Evolutionary conservation across 1,284 basidiomycete genomes (phyloP), one percentile per base, ranked within the genome.

Genomic region (Ceratobasidium sp.): DNA sequence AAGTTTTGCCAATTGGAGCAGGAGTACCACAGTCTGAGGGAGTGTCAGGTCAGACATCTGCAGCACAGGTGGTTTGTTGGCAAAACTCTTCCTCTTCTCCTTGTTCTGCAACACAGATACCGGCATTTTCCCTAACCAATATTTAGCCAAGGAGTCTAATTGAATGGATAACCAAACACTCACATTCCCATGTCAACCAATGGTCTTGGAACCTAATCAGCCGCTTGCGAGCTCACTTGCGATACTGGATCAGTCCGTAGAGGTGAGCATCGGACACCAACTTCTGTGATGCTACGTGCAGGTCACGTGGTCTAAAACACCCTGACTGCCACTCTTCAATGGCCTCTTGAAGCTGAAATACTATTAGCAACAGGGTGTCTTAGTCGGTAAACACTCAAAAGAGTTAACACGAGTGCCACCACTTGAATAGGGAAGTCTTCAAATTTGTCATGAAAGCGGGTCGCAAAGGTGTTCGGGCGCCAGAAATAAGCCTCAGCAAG

Each of bases 261-360:
- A 59, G 56, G 31, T 59, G 56, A 17, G 56, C 24, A 59, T 59
- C 56, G 36, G 36, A 59, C 4, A 59, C 36, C 8, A 29, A 4
- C 27, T 15, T 24, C 15, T 57, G 54, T 5, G 2, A 31, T n/a
- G 24, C 11, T 17, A 15, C 11, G 29, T 31, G 3, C 2, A 57
- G 54, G 8, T 57, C 54, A 6, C 29, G 54, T 1, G 54, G 29
- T 5, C 15, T 2, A 15, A 1, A 33, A 1, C 29, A 17, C 27
- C 54, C 54, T 1, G 54, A 6, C 17, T 33, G 29, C 54, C 54
- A 57, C 22, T 57, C 54, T 22, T 57, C 54, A 15, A 57, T 15
- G 17, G 29, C 29, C 29, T 31, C 54, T 33, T 57, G 54, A 3
- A 57, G 3, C 54, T 57, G 17, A 6, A 19, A 51, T 11, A 33